These are phyloP conservation scores for Fomitopsis pulvina DNA, from an alignment of 768 basidiomycete species.

Conservation along the genomic window DNA sequence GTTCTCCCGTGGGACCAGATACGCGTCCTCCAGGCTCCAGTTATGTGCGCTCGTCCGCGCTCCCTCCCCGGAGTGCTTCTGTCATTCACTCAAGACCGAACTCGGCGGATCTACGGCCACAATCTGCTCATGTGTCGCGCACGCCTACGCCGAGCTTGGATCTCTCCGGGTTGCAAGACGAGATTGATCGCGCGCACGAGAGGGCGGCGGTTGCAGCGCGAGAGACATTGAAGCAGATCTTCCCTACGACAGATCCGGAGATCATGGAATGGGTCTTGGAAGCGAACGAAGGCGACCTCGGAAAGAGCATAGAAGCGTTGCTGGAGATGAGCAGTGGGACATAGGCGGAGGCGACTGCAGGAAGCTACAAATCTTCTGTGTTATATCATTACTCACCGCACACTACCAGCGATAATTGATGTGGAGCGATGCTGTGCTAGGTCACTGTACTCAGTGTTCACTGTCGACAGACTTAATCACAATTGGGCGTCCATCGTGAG, in stretches of 20 bases:
- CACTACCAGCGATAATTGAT: background rate
- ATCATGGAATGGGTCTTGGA: slow-evolving; percentile 87
- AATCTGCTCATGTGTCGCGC: slow-evolving; percentile 43
- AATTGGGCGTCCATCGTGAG: background rate
- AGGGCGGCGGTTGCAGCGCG: slow-evolving; percentile 64
- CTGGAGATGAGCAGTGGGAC: slow-evolving; percentile 57
- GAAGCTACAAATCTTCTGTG: background rate
- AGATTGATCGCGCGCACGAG: slow-evolving; percentile 75
- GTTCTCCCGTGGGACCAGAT: slow-evolving; percentile 35
- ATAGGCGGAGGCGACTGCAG: background rate
- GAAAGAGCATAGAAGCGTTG: slow-evolving; percentile 81
- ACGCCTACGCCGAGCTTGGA: slow-evolving; percentile 69
- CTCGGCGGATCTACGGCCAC: slow-evolving; percentile 18
- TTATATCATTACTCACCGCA: background rate
- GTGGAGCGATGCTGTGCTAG: background rate
- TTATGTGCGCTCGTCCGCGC: slow-evolving; percentile 37
- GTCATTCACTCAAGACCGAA: slow-evolving; percentile 23
- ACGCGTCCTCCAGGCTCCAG: slow-evolving; percentile 28
- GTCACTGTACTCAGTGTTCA: background rate
- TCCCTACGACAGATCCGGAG: slow-evolving; percentile 77
- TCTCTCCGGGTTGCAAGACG: slow-evolving; percentile 59
- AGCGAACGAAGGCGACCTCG: slow-evolving; percentile 83
- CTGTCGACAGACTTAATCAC: too few species aligned
- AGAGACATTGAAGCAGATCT: slow-evolving; percentile 82
- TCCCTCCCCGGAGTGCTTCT: slow-evolving; percentile 35